These are phyloP conservation scores for Linderina pennispora DNA, from an alignment of 192 early-diverging fungal species.

Conservation along the genomic window DNA sequence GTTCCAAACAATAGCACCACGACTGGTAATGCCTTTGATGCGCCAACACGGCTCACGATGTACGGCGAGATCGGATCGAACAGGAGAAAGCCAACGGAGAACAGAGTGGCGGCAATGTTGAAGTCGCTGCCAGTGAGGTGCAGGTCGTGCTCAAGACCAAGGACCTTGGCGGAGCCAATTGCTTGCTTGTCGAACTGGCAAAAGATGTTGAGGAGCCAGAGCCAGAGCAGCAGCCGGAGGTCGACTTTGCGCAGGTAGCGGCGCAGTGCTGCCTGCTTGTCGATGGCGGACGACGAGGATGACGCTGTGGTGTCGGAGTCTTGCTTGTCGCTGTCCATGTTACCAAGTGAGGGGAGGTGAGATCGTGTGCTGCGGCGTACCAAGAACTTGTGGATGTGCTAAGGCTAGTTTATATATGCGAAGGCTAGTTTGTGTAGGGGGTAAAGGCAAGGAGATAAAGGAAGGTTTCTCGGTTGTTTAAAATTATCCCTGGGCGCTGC, in stretches of 20 bases:
- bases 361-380: too few relatives aligned
- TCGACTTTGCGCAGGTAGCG: not conserved
- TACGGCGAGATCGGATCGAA: not conserved
- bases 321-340: too few relatives aligned
- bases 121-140: not conserved
- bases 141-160: not conserved
- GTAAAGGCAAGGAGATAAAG: too few relatives aligned
- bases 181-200: not conserved
- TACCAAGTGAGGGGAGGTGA: too few relatives aligned
- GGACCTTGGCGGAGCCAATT: not conserved
- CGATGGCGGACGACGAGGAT: not conserved
- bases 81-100: not conserved
- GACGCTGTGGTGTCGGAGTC: too few relatives aligned
- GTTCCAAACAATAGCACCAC: not conserved
- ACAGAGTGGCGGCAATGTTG: not conserved
- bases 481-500: too few relatives aligned
- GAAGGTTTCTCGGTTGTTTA: too few relatives aligned
- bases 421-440: too few relatives aligned
- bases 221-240: not conserved
- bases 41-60: not conserved
- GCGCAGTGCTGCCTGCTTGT: not conserved
- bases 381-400: too few relatives aligned
- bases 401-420: too few relatives aligned
- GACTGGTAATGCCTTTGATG: not conserved
- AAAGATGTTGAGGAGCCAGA: not conserved